Percentiles rank a stretch among this genome's conserved stretches.
Evolutionary conservation across 345 rosid species (phyloP).

Genomic region (Gossypium turneri): DNA sequence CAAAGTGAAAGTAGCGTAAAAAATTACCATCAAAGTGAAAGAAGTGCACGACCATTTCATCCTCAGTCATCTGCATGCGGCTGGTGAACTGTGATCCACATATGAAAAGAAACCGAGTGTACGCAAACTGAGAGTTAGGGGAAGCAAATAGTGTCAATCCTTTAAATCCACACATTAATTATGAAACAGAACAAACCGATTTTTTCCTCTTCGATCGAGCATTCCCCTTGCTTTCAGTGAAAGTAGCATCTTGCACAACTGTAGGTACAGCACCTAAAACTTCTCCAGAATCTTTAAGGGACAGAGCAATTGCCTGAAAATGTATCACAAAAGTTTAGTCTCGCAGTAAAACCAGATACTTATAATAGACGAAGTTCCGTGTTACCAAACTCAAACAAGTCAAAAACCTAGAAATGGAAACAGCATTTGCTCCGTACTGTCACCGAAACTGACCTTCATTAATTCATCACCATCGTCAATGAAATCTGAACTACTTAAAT

Average conservation of each 20-base stretch:
- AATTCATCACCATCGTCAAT: constrained; percentile 49
- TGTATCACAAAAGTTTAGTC: neutral
- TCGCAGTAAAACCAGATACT: neutral
- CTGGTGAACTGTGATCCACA: constrained; percentile 41
- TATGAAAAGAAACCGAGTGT: constrained; percentile 18
- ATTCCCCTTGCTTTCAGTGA: constrained; percentile 30
- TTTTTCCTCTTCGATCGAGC: constrained; percentile 42
- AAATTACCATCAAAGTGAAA: constrained; percentile 78
- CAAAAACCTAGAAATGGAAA: constrained; percentile 2
- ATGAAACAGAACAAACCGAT: constrained; percentile 33
- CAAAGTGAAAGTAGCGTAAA: neutral
- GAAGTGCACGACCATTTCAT: constrained; percentile 68
- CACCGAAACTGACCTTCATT: constrained; percentile 36
- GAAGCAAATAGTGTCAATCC: neutral
- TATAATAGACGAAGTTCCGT: neutral
- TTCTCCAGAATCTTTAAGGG: constrained; percentile 46
- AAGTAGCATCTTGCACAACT: constrained; percentile 1
- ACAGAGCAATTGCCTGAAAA: constrained; percentile 69
- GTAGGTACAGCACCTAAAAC: constrained; percentile 20
- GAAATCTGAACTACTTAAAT: constrained; percentile 24
- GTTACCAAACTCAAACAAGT: neutral
- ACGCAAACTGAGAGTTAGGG: neutral
- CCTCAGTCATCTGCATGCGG: constrained; percentile 74
- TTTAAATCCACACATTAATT: neutral
- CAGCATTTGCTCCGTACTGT: neutral